Percentiles rank a stretch among this genome's conserved stretches.
Conservation (phyloP, 148 eudicot genomes). For the Rhododendron simsii region DNA sequence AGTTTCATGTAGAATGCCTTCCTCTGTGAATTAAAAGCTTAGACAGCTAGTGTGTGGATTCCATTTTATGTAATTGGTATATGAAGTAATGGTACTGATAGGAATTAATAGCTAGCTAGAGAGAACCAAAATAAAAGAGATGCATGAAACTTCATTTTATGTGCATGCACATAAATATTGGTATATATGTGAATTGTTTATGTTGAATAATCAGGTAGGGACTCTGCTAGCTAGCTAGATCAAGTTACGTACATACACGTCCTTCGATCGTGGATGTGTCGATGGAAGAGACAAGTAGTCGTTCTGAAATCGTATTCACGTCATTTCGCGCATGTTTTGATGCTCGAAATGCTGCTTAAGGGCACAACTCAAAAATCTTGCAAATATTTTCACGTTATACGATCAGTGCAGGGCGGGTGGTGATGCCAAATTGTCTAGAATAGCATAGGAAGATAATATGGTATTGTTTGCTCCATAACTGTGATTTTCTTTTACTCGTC, state of each 20-base stretch:
- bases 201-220: background rate
- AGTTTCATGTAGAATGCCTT: background rate
- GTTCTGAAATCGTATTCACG: too few relatives aligned
- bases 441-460: too few relatives aligned
- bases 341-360: background rate
- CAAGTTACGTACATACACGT: background rate
- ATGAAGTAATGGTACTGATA: background rate
- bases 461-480: too few relatives aligned
- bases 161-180: background rate
- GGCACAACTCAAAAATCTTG: too few relatives aligned
- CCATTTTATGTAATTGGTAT: background rate
- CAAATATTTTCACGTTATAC: background rate
- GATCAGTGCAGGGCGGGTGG: background rate
- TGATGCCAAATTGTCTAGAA: background rate
- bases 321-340: too few relatives aligned
- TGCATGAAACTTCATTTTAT: background rate
- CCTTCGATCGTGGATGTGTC: too few relatives aligned
- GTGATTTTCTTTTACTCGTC: too few relatives aligned
- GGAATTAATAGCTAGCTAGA: background rate
- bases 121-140: background rate
- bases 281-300: too few relatives aligned
- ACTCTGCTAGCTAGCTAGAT: background rate
- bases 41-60: slow-evolving; percentile 7
- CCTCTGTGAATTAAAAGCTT: background rate
- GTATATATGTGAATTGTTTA: background rate